Conservation (phyloP, 2,329 filamentous ascomycete species). For the Alternaria gaisen region DNA sequence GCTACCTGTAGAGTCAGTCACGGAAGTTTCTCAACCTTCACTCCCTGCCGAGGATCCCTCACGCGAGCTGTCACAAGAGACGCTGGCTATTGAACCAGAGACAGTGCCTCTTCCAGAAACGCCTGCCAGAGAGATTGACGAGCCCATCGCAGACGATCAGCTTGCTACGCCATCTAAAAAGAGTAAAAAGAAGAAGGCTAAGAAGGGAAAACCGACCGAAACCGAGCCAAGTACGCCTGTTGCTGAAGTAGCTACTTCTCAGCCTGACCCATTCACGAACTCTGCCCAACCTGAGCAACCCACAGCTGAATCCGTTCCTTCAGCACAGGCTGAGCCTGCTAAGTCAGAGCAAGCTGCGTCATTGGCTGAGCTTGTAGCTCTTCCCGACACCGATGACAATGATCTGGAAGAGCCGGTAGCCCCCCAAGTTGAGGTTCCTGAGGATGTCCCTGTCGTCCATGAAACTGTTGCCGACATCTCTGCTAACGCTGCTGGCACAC, state of each 20-base stretch:
- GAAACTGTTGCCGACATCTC: background rate
- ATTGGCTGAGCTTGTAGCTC: conserved; percentile 8
- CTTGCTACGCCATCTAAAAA: conserved; percentile 50
- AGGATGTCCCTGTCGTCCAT: background rate
- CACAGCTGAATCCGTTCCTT: conserved; percentile 2
- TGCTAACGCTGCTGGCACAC: background rate
- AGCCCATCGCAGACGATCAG: conserved; percentile 14
- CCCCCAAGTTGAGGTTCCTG: background rate
- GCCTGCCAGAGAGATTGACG: background rate
- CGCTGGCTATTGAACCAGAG: background rate
- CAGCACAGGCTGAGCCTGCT: background rate
- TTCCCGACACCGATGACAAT: conserved; percentile 1
- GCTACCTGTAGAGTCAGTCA: background rate
- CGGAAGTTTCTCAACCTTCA: background rate
- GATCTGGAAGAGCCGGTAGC: background rate
- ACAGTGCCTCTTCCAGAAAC: background rate
- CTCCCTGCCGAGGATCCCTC: background rate
- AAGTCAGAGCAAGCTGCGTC: background rate
- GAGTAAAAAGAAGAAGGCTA: conserved; percentile 51
- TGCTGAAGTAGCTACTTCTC: conserved; percentile 11
- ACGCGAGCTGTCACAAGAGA: background rate
- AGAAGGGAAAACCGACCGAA: conserved; percentile 20
- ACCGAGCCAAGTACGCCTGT: conserved; percentile 19
- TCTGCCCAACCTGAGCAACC: background rate
- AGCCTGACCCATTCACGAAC: background rate